Percentiles rank a stretch among this genome's conserved stretches.
phyloP scores from a whole-genome alignment of 2,329 filamentous ascomycete species.

The Aspergillus neotritici region DNA sequence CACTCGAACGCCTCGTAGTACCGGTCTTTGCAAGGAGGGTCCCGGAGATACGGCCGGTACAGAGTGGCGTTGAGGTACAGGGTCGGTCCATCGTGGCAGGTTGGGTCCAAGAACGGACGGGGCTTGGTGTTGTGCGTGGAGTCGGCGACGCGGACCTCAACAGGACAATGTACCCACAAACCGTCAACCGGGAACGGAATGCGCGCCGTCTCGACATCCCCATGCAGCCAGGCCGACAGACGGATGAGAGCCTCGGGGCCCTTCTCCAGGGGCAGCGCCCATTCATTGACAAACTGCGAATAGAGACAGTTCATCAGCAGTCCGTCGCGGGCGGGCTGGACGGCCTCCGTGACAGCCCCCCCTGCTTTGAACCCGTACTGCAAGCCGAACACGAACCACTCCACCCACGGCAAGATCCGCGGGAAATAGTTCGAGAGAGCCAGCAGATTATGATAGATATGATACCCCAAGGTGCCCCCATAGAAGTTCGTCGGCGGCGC shows the following conservation, averaged over 20 bases:
- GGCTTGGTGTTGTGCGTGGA: constrained; percentile 49
- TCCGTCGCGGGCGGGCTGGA: constrained; percentile 73
- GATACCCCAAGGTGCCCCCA: constrained; percentile 73
- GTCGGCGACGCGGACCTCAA: constrained; percentile 83
- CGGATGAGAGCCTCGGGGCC: constrained; percentile 82
- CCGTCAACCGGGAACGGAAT: constrained; percentile 78
- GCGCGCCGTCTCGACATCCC: constrained; percentile 61
- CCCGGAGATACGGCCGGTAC: constrained; percentile 72
- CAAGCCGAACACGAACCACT: constrained; percentile 97
- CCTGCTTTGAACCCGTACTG: constrained; percentile 80
- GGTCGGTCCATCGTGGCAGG: constrained; percentile 61
- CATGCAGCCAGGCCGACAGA: constrained; percentile 79
- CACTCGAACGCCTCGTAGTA: constrained; percentile 91
- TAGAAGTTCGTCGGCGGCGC: constrained; percentile 68
- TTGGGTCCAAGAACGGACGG: constrained; percentile 68
- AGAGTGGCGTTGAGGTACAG: constrained; percentile 87
- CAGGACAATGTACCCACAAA: constrained; percentile 79
- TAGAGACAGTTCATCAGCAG: constrained; percentile 96
- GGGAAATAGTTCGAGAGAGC: constrained; percentile 74
- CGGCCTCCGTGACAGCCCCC: constrained; percentile 61
- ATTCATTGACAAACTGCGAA: constrained; percentile 98
- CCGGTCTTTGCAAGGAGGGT: constrained; percentile 67
- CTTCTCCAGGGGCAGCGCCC: constrained; percentile 80
- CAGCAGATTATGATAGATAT: constrained; percentile 86
- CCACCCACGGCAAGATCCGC: constrained; percentile 74